phyloP scores from a whole-genome alignment of 2,329 filamentous ascomycete genomes.

The Epichloe aotearoae region DNA sequence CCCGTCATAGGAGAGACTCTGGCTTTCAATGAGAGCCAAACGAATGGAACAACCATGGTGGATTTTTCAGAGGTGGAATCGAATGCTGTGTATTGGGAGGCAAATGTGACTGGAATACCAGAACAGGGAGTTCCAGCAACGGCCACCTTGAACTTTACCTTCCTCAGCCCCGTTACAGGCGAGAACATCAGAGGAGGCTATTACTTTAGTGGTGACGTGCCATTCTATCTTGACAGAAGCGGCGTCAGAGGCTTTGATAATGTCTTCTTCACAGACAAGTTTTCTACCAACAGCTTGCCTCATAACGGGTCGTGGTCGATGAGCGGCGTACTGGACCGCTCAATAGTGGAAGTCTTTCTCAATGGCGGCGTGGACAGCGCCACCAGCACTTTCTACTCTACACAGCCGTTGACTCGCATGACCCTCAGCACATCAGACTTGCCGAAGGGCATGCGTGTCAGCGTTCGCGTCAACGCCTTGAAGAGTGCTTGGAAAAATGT shows the following conservation, averaged over 20 bases:
- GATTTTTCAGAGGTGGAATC: slow-evolving; percentile 37
- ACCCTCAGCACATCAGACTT: slow-evolving; percentile 10
- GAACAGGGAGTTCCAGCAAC: slow-evolving; percentile 7
- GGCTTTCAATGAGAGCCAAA: slow-evolving; percentile 27
- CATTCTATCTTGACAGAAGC: slow-evolving; percentile 18
- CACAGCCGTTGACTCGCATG: slow-evolving; percentile 14
- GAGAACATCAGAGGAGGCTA: slow-evolving; percentile 16
- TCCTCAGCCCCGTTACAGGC: slow-evolving; percentile 12
- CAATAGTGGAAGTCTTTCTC: slow-evolving; percentile 22
- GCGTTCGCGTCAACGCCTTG: slow-evolving; percentile 12
- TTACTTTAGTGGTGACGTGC: slow-evolving; percentile 13
- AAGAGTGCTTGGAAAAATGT: slow-evolving; percentile 14
- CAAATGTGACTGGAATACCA: slow-evolving; percentile 32
- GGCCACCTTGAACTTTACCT: slow-evolving; percentile 17
- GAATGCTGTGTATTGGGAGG: slow-evolving; percentile 39
- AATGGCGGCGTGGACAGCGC: slow-evolving; percentile 20
- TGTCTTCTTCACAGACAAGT: slow-evolving; percentile 21
- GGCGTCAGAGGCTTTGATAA: slow-evolving; percentile 16
- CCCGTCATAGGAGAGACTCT: slow-evolving; percentile 33
- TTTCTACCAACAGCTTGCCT: slow-evolving; percentile 11
- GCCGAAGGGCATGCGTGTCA: slow-evolving; percentile 10
- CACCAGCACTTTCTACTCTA: slow-evolving; percentile 19
- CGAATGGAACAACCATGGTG: slow-evolving; percentile 33
- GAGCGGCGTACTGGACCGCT: slow-evolving; percentile 22
- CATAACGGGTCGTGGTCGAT: slow-evolving; percentile 14